Base-by-base conservation (phyloP, 805 yeast genomes). In the Yarrowia bubula region DNA sequence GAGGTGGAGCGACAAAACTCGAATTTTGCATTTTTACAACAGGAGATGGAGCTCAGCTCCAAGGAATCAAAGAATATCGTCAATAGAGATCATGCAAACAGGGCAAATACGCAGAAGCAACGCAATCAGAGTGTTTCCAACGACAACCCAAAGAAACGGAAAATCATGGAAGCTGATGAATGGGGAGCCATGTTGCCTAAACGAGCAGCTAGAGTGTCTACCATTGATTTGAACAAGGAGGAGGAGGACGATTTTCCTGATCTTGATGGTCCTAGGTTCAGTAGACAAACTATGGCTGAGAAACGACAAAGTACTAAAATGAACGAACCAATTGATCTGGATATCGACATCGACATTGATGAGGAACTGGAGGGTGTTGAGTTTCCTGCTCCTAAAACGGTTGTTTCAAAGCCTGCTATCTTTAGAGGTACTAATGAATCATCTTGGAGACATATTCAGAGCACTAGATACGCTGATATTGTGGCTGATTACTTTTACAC, bases 131-230 rank as follows among this genome's bases (percentile, higher is more conserved):
- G 15, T 5, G 22, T 48, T 7, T 8, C 58, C 4, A 38, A n/a
- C n/a, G 44, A 35, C 13, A 33, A 14, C 11, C 17, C 43, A 14
- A 39, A 31, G 18, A 38, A 39, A 8, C 46, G 60, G 5, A 53
- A 28, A 28, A 15, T 35, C 46, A 15, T 28, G 37, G 58, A 38
- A n/a, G 32, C 47, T 5, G 61, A 55, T 5, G 61, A 41, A 11
- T 55, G 61, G 61, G 61, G 61, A 13, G 61, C 46, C 33, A 55
- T 55, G 61, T 10, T 55, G 28, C 61, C 61, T 6, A 39, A 41
- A 13, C 13, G 47, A 8, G 61, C 61, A 1, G 61, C 61, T 4
- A 9, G 47, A 7, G 61, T 41, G 17, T 8, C 44, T 2, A 51
- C 47, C 2, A 15, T 41, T 6, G 47, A 41, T 1, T 6, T 55